Evolutionary conservation across 202 grass and related monocot genomes (phyloP).

Genomic region (Setaria italica): DNA sequence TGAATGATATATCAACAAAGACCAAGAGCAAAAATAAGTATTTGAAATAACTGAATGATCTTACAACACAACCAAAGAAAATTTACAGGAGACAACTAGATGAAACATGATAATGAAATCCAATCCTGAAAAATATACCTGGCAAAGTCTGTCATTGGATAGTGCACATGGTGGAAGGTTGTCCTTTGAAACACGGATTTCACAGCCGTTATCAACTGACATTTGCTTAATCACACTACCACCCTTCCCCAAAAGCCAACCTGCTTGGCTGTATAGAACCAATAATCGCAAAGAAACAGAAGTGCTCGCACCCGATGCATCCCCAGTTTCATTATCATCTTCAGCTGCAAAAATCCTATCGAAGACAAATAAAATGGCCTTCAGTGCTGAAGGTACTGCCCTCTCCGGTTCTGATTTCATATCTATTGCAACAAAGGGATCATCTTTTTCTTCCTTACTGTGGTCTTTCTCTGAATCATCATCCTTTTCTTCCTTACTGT

Average conservation of each 20-base stretch:
- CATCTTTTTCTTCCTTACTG: slow-evolving; percentile 49
- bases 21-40: slow-evolving; percentile 12
- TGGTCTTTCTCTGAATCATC: slow-evolving; percentile 38
- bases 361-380: slow-evolving; percentile 76
- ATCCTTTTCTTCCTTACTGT: not conserved
- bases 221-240: slow-evolving; percentile 87
- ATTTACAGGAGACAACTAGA: slow-evolving; percentile 27
- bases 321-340: slow-evolving; percentile 52
- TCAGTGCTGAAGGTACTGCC: slow-evolving; percentile 49
- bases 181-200: slow-evolving; percentile 84
- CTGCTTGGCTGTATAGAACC: slow-evolving; percentile 86
- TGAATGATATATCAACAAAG: slow-evolving; percentile 43
- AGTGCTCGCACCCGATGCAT: slow-evolving; percentile 43
- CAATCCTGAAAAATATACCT: slow-evolving; percentile 61
- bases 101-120: slow-evolving; percentile 23
- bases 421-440: slow-evolving; percentile 36
- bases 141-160: slow-evolving; percentile 75
- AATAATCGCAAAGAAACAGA: slow-evolving; percentile 77
- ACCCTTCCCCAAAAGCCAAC: slow-evolving; percentile 81
- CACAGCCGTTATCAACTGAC: slow-evolving; percentile 71
- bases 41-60: slow-evolving; percentile 18
- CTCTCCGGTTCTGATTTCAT: slow-evolving; percentile 51
- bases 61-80: slow-evolving; percentile 33
- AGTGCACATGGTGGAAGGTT: slow-evolving; percentile 78
- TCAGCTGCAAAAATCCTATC: slow-evolving; percentile 77